phyloP scores from a whole-genome alignment of 768 basidiomycete species.

The Psilocybe sp. region DNA sequence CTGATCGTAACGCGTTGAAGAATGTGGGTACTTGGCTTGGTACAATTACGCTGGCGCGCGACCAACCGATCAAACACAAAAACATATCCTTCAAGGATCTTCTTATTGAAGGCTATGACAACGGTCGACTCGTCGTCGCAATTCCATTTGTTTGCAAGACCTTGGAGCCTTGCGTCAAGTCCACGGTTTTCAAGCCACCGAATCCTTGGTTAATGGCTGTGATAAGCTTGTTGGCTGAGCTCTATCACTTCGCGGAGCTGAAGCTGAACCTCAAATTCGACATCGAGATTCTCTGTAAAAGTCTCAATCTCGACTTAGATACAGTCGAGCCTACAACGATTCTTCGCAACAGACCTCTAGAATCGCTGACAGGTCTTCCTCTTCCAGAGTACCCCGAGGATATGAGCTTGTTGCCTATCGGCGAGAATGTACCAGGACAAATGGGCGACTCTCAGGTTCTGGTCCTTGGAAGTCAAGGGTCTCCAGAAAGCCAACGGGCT shows the following conservation, averaged over 20 bases:
- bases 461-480: constrained; percentile 55
- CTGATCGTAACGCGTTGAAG: constrained; percentile 86
- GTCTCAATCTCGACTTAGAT: constrained; percentile 84
- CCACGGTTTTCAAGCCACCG: constrained; percentile 90
- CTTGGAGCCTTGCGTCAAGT: constrained; percentile 85
- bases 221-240: constrained; percentile 84
- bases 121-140: constrained; percentile 84
- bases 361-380: constrained; percentile 54
- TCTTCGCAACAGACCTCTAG: constrained; percentile 73
- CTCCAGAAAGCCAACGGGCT: constrained; percentile 63
- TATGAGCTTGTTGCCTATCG: constrained; percentile 77
- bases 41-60: constrained; percentile 86
- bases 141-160: constrained; percentile 99
- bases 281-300: constrained; percentile 95
- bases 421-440: constrained; percentile 54
- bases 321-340: constrained; percentile 80
- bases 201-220: constrained; percentile 99
- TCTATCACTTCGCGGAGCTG: constrained; percentile 96
- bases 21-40: constrained; percentile 97
- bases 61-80: constrained; percentile 89
- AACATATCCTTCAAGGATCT: constrained; percentile 97
- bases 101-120: constrained; percentile 94
- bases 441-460: constrained; percentile 61
- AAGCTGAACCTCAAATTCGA: constrained; percentile 98
- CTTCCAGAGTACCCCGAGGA: constrained; percentile 80